Conservation (phyloP, 495 filamentous ascomycete genomes). For the Penicillium macrosclerotiorum region DNA sequence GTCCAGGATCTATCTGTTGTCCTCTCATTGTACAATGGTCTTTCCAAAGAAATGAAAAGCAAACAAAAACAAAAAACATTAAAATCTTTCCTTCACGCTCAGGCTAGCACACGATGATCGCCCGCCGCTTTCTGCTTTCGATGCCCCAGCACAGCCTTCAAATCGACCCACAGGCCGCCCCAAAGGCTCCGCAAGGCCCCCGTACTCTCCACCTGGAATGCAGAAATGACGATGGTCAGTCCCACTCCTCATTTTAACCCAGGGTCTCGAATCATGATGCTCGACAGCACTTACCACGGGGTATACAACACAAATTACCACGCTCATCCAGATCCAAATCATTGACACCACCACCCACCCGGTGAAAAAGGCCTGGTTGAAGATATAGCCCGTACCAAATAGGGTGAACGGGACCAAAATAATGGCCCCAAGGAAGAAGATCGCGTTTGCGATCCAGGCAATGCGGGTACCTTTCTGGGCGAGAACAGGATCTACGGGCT, state of each 20-base stretch:
- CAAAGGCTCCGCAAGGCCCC: conserved; percentile 27
- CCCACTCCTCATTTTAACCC: not conserved
- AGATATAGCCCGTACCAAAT: conserved; percentile 39
- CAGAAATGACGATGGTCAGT: not conserved
- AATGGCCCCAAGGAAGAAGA: conserved; percentile 33
- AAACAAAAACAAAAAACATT: too few species aligned
- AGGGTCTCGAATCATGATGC: too few species aligned
- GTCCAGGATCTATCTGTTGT: too few species aligned
- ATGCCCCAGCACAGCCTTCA: conserved; percentile 12
- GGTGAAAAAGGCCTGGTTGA: conserved; percentile 33
- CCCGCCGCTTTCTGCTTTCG: not conserved
- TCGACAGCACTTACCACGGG: conserved; percentile 37
- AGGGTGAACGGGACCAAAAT: conserved; percentile 42
- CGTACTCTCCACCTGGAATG: conserved; percentile 30
- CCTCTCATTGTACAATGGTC: too few species aligned
- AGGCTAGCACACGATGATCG: not conserved
- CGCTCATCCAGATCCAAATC: conserved; percentile 43
- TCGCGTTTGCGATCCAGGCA: conserved; percentile 22
- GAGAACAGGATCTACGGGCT: conserved; percentile 37
- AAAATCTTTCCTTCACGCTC: not conserved
- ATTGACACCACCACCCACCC: conserved; percentile 46
- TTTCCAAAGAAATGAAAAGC: too few species aligned
- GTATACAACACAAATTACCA: conserved; percentile 42
- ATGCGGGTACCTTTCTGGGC: conserved; percentile 28
- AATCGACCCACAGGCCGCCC: conserved; percentile 21